Base-by-base conservation (phyloP, 2,329 filamentous ascomycete genomes). In the Paracoccidioides brasiliensis region DNA sequence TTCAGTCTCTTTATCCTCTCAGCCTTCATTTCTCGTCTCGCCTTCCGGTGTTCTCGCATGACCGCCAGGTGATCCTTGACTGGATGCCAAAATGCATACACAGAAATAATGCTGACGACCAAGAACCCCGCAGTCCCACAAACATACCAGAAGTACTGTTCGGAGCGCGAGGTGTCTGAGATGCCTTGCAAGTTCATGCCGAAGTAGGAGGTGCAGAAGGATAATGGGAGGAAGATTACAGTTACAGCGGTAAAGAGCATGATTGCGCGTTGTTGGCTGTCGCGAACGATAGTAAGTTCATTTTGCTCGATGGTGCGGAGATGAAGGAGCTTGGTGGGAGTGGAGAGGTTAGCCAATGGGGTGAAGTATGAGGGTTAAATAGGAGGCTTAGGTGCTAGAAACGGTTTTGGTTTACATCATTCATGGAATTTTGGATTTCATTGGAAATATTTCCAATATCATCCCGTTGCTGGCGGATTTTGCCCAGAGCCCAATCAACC, bases 121-220 rank as follows among this genome's bases (percentile, higher is more conserved):
- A 30, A 32, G 33, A 52, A 52, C 8, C 50, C 50, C 30, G 52
- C 43, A 8, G 52, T 40, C 15, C 44, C 53, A 15, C 33, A 43
- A n/a, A 50, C 45, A 8, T 40, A 40, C 62, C 62, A 64, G 45
- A 63, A 64, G 14, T 59, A 55, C 5, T 46, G 28, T 51, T 62
- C 53, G 3, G 46, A 55, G 30, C 46, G 45, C 9, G 22, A 12
- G 1, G 52, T 61, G 33, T 62, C 56, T 30, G 56, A 55, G n/a
- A 64, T 62, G 42, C 57, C 62, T n/a, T 44, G 45, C 1, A 58
- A 33, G 33, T 63, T 63, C 61, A 63, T 63, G 14, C 61, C 61
- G 33, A 62, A 60, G 32, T 54, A 59, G n/a, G 55, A 54, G 5
- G 61, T 56, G 10, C 60, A 57, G 46, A 62, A 62, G 6, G 53